Conservation (phyloP, 1,284 basidiomycete species). For the Moniliella sp. region DNA sequence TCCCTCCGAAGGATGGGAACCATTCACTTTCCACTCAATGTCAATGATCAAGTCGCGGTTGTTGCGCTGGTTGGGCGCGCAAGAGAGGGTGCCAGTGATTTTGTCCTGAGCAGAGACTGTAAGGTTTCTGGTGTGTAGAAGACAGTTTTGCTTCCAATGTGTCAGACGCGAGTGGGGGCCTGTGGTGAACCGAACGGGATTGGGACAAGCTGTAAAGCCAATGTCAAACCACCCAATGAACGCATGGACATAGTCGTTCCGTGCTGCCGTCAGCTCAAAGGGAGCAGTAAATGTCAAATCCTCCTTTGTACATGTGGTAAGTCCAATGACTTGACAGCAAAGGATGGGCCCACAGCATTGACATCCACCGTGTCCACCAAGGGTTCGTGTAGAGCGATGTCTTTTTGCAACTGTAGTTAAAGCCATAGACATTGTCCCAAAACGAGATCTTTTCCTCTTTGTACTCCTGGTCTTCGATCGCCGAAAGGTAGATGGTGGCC, state of each 20-base stretch:
- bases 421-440: conserved; percentile 99
- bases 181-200: conserved; percentile 49
- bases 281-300: conserved; percentile 66
- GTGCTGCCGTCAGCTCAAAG: conserved; percentile 60
- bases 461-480: conserved; percentile 97
- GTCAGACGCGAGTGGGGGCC: conserved; percentile 31
- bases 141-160: conserved; percentile 35
- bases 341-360: conserved; percentile 30
- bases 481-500: conserved; percentile 77
- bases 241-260: conserved; percentile 78
- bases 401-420: conserved; percentile 99
- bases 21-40: conserved; percentile 20
- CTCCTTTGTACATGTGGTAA: conserved; percentile 81
- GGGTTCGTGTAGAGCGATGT: conserved; percentile 85
- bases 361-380: conserved; percentile 72
- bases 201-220: conserved; percentile 83
- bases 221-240: conserved; percentile 99
- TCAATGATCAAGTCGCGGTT: conserved; percentile 29
- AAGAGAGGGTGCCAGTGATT: conserved; percentile 19
- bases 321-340: conserved; percentile 43
- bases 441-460: conserved; percentile 93
- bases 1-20: conserved; percentile 8
- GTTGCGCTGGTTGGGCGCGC: conserved; percentile 26
- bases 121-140: conserved; percentile 27
- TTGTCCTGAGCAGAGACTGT: conserved; percentile 21